Evolutionary conservation across 176 grass and related monocot species (phyloP).

Genomic region (Canna indica): DNA sequence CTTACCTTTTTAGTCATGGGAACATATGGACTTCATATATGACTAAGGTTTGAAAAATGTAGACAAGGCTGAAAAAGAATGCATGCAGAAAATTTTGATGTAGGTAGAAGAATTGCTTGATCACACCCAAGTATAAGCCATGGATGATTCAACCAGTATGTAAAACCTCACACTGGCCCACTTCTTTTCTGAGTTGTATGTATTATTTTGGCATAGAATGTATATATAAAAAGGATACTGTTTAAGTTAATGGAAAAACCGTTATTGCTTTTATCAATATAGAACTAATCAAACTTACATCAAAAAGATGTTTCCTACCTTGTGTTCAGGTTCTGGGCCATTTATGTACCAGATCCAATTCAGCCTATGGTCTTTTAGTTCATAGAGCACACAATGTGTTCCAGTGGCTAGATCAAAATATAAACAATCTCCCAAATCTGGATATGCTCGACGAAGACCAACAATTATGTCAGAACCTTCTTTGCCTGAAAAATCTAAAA

Average conservation of each 20-base stretch:
- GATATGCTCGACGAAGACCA: slow-evolving; percentile 44
- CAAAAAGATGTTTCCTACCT: slow-evolving; percentile 25
- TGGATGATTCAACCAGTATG: too few species aligned
- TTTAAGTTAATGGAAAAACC: background rate
- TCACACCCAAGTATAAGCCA: too few species aligned
- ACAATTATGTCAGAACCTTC: slow-evolving; percentile 36
- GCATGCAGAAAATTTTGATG: too few species aligned
- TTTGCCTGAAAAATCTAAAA: slow-evolving; percentile 70
- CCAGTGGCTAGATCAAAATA: slow-evolving; percentile 73
- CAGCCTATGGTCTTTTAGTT: slow-evolving; percentile 48
- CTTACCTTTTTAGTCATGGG: too few species aligned
- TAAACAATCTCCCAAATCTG: slow-evolving; percentile 57
- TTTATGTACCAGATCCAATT: slow-evolving; percentile 97
- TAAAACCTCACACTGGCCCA: too few species aligned
- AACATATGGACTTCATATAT: too few species aligned
- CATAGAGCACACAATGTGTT: slow-evolving; percentile 77
- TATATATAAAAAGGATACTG: background rate
- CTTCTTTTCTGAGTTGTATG: too few species aligned
- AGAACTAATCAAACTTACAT: background rate
- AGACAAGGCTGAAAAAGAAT: too few species aligned
- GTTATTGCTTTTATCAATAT: background rate
- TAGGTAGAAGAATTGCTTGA: too few species aligned
- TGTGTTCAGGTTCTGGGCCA: slow-evolving; percentile 44
- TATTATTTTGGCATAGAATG: background rate
- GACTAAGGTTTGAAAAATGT: too few species aligned